Conservation (phyloP, 371 early-diverging fungal genomes). For the Rhizopus microsporus region DNA sequence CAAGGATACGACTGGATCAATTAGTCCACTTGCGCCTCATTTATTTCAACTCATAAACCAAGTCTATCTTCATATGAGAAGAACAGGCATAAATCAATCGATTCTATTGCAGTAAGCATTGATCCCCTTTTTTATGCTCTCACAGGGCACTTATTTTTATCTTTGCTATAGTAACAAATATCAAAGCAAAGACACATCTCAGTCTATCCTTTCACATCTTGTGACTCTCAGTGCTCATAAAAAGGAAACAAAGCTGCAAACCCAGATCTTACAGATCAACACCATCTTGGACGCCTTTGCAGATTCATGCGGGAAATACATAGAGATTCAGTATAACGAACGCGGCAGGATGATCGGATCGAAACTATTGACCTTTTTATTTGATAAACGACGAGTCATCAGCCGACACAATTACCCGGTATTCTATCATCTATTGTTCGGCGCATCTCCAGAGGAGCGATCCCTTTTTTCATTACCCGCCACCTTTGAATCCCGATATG, state of each 20-base stretch:
- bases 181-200: slow-evolving; percentile 64
- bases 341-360: slow-evolving; percentile 80
- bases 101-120: slow-evolving; percentile 64
- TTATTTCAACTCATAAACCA: slow-evolving; percentile 75
- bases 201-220: slow-evolving; percentile 59
- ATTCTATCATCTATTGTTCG: slow-evolving; percentile 78
- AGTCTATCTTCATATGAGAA: slow-evolving; percentile 76
- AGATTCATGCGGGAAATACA: slow-evolving; percentile 86
- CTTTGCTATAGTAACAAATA: slow-evolving; percentile 58
- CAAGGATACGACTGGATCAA: slow-evolving; percentile 45
- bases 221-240: slow-evolving; percentile 56
- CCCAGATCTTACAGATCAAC: slow-evolving; percentile 15
- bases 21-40: slow-evolving; percentile 71
- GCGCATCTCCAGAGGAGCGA: slow-evolving; percentile 22
- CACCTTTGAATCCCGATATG: not conserved
- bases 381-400: slow-evolving; percentile 77
- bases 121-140: slow-evolving; percentile 1
- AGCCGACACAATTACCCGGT: slow-evolving; percentile 88
- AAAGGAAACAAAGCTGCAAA: slow-evolving; percentile 68
- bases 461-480: slow-evolving; percentile 1
- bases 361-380: slow-evolving; percentile 81
- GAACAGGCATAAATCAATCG: slow-evolving; percentile 77
- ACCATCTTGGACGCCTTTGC: slow-evolving; percentile 81
- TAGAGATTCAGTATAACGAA: slow-evolving; percentile 87
- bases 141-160: slow-evolving; percentile 1